phyloP scores from a whole-genome alignment of 345 rosid species.

The Cardiospermum halicacabum region DNA sequence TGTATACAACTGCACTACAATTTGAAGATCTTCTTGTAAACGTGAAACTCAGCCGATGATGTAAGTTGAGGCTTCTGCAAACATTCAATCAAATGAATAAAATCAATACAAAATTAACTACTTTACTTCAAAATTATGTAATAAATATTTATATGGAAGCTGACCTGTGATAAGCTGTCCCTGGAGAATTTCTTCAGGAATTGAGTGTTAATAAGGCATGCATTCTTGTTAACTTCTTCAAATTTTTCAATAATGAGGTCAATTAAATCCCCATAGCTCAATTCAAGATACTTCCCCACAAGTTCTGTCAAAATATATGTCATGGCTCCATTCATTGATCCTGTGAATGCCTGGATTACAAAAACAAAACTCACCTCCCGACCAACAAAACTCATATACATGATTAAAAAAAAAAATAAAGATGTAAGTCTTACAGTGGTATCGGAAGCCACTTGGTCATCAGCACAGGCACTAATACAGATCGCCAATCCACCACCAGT shows the following conservation, averaged over 20 bases:
- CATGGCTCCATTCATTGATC: conserved; percentile 40
- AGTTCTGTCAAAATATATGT: conserved; percentile 32
- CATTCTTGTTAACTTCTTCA: conserved; percentile 22
- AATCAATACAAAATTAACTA: neutral
- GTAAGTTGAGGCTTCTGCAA: conserved; percentile 24
- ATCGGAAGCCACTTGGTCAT: conserved; percentile 38
- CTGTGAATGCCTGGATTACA: conserved; percentile 28
- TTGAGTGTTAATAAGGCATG: conserved; percentile 17
- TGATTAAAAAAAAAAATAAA: neutral
- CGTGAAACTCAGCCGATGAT: conserved; percentile 19
- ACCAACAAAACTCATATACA: too few relatives aligned
- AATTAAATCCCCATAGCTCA: conserved; percentile 34
- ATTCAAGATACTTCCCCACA: conserved; percentile 3
- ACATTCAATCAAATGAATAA: neutral
- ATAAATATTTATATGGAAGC: neutral
- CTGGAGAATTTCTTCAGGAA: conserved; percentile 22
- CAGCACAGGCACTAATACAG: conserved; percentile 48
- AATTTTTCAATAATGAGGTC: conserved; percentile 23
- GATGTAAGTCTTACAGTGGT: conserved; percentile 34
- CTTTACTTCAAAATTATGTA: neutral
- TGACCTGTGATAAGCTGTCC: conserved; percentile 33
- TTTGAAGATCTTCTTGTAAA: conserved; percentile 9
- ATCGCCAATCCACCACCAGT: conserved; percentile 55
- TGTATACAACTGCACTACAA: conserved; percentile 5
- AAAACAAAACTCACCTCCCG: too few relatives aligned